Evolutionary conservation across 2,329 filamentous ascomycete genomes (phyloP).

Genomic region (Pseudogymnoascus sp.): DNA sequence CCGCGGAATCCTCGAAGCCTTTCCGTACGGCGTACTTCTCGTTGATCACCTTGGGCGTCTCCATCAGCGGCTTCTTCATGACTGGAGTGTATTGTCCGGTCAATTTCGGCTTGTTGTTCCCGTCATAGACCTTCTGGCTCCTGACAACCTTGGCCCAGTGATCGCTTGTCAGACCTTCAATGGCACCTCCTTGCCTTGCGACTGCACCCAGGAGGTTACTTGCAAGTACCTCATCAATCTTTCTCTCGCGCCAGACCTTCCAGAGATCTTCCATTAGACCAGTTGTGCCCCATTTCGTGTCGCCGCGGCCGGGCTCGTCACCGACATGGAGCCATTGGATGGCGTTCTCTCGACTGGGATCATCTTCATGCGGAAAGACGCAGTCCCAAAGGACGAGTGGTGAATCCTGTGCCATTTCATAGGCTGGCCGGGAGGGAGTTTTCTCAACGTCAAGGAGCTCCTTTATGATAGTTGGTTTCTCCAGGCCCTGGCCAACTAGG

Average conservation of each 20-base stretch:
- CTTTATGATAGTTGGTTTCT: conserved; percentile 65
- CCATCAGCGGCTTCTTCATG: conserved; percentile 44
- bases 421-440: conserved; percentile 72
- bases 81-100: conserved; percentile 51
- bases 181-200: conserved; percentile 34
- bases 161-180: conserved; percentile 18
- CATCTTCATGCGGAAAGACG: conserved; percentile 61
- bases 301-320: conserved; percentile 51
- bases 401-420: conserved; percentile 84
- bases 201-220: conserved; percentile 64
- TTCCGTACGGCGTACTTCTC: conserved; percentile 56
- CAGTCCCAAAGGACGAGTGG: conserved; percentile 96
- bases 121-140: conserved; percentile 45
- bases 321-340: conserved; percentile 76
- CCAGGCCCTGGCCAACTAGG: conserved; percentile 81
- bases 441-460: conserved; percentile 66
- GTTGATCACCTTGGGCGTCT: conserved; percentile 50
- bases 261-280: conserved; percentile 72
- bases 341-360: conserved; percentile 46
- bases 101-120: conserved; percentile 45
- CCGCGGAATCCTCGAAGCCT: conserved; percentile 49
- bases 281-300: conserved; percentile 56
- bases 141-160: conserved; percentile 33
- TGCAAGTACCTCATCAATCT: conserved; percentile 85
- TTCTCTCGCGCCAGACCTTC: conserved; percentile 73